These are phyloP conservation scores for Nothopassalora personata DNA, from an alignment of 2,329 filamentous ascomycete species.

Conservation along the genomic window DNA sequence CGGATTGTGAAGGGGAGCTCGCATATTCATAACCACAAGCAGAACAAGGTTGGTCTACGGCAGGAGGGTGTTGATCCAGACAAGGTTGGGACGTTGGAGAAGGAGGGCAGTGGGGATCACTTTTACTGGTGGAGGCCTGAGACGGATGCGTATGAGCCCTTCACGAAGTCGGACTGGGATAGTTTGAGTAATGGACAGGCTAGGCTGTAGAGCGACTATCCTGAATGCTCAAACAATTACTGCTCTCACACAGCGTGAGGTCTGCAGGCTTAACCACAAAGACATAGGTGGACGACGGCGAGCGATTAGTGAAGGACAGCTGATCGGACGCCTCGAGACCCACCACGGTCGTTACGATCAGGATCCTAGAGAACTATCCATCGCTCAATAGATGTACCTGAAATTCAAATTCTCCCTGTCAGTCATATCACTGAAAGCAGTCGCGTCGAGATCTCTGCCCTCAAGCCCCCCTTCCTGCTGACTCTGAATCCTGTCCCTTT, in stretches of 20 bases:
- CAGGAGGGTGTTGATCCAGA: conserved; percentile 62
- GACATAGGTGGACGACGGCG: too few species aligned
- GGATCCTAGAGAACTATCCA: not conserved
- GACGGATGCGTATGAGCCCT: conserved; percentile 52
- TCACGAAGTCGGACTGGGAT: conserved; percentile 56
- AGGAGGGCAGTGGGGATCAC: conserved; percentile 39
- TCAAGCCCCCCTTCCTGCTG: conserved; percentile 43
- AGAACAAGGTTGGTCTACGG: conserved; percentile 67
- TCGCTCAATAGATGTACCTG: conserved; percentile 8
- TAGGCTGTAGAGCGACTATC: conserved; percentile 15
- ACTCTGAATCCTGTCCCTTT: conserved; percentile 46
- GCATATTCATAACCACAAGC: conserved; percentile 70
- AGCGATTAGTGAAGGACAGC: too few species aligned
- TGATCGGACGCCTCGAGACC: too few species aligned
- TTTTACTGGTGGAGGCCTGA: conserved; percentile 47
- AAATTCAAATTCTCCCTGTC: conserved; percentile 31
- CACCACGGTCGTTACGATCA: too few species aligned
- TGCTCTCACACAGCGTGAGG: too few species aligned
- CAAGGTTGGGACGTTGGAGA: conserved; percentile 42
- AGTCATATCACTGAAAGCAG: conserved; percentile 51
- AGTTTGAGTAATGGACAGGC: conserved; percentile 37
- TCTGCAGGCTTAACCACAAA: too few species aligned
- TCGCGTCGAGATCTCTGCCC: conserved; percentile 44
- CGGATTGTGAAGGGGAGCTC: conserved; percentile 52
- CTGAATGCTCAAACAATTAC: not conserved